phyloP scores from a whole-genome alignment of 192 early-diverging fungal genomes.

The Coemansia asiatica region DNA sequence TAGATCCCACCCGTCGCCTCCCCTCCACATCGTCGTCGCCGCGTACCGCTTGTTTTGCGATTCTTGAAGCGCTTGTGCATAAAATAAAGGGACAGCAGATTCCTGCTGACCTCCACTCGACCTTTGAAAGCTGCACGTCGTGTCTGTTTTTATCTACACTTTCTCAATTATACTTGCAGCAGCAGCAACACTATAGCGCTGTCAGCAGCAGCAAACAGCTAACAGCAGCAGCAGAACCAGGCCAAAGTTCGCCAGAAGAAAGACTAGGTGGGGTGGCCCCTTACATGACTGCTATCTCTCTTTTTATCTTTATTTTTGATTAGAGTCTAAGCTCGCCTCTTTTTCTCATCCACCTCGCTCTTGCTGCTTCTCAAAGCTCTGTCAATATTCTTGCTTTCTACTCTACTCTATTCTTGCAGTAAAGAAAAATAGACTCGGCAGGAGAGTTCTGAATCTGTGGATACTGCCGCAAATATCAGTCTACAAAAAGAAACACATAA shows the following conservation, averaged over 20 bases:
- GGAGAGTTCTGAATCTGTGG: neutral
- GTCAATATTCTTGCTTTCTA: neutral
- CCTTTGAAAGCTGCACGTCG: conserved; percentile 9
- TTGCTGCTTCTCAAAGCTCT: conserved; percentile 1
- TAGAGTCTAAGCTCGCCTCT: neutral
- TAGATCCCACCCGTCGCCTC: neutral
- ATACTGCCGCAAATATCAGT: neutral
- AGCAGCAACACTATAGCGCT: neutral
- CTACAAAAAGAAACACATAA: neutral
- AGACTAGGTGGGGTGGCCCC: conserved; percentile 1
- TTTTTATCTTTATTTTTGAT: neutral
- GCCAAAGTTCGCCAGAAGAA: neutral
- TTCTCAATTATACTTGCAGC: neutral
- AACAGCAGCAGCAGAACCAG: neutral
- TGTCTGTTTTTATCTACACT: conserved; percentile 8
- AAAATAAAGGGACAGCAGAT: neutral
- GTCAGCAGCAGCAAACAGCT: neutral
- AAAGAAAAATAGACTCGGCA: neutral
- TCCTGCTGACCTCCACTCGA: conserved; percentile 16
- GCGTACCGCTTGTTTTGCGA: neutral
- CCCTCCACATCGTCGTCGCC: neutral
- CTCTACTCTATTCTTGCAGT: too few relatives aligned
- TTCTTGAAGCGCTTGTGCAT: conserved; percentile 3
- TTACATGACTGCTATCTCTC: conserved; percentile 4
- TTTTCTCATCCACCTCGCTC: neutral